A percentile compares a stretch with the other conserved stretches of the same genome.
Conservation (phyloP, 2,329 filamentous ascomycete genomes). For the Colletotrichum cuscutae region DNA sequence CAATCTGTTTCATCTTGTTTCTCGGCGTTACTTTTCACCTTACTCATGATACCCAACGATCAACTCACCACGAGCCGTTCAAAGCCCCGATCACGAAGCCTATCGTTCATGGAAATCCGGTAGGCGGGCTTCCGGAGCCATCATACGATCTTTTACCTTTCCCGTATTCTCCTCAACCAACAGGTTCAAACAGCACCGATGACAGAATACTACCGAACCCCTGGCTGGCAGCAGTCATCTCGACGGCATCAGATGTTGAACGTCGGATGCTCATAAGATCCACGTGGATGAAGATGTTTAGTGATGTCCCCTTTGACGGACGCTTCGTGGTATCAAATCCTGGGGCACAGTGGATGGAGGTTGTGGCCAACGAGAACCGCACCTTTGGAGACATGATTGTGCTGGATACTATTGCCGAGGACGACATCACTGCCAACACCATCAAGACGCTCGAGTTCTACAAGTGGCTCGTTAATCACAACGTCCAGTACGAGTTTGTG, state of each 20-base stretch:
- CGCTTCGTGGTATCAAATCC: slow-evolving; percentile 47
- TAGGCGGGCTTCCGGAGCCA: slow-evolving; percentile 14
- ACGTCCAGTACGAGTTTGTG: slow-evolving; percentile 42
- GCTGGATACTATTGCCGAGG: slow-evolving; percentile 44
- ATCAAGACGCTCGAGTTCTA: slow-evolving; percentile 47
- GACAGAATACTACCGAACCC: slow-evolving; percentile 20
- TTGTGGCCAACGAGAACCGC: slow-evolving; percentile 43
- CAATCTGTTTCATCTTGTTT: slow-evolving; percentile 11
- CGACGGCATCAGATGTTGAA: slow-evolving; percentile 41
- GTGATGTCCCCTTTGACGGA: slow-evolving; percentile 42
- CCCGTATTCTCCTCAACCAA: slow-evolving; percentile 39
- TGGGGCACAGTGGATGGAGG: slow-evolving; percentile 39
- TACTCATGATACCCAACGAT: not conserved
- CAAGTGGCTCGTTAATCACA: slow-evolving; percentile 41
- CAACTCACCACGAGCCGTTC: slow-evolving; percentile 27
- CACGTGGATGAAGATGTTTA: slow-evolving; percentile 45
- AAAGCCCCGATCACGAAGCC: slow-evolving; percentile 22
- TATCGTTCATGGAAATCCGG: slow-evolving; percentile 30
- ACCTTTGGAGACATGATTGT: slow-evolving; percentile 48
- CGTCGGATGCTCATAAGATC: slow-evolving; percentile 44
- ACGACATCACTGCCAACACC: slow-evolving; percentile 45
- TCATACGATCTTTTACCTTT: slow-evolving; percentile 39
- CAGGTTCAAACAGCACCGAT: not conserved
- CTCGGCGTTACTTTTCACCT: slow-evolving; percentile 15
- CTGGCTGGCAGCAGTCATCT: slow-evolving; percentile 45